These are phyloP conservation scores for Pichia nakasei DNA, from an alignment of 805 yeast genomes.

Conservation along the genomic window DNA sequence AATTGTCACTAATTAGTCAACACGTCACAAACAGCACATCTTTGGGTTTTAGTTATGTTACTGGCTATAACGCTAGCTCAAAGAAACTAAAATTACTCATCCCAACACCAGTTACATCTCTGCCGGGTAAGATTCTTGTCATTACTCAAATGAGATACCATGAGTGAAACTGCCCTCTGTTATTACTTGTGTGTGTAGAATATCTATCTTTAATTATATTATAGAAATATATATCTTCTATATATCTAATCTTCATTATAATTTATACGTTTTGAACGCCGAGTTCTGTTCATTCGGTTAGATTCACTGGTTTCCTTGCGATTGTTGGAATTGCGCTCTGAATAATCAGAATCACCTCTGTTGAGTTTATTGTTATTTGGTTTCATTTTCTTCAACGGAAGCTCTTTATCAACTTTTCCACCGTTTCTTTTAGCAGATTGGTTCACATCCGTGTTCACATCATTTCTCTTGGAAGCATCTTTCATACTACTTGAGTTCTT, in stretches of 20 bases:
- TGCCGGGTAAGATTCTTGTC: conserved; percentile 68
- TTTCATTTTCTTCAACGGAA: not conserved
- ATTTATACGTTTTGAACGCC: conserved; percentile 1
- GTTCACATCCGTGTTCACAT: no score
- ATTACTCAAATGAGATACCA: conserved; percentile 74
- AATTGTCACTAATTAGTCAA: conserved; percentile 8
- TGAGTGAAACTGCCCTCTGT: no score
- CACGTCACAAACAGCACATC: conserved; percentile 27
- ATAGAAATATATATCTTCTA: not conserved
- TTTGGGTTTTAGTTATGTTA: conserved; percentile 68
- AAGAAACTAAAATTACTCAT: conserved; percentile 60
- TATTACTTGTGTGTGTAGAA: not conserved
- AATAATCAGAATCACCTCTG: not conserved
- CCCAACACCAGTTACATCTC: conserved; percentile 74
- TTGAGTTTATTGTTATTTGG: not conserved
- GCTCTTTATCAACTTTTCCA: not conserved
- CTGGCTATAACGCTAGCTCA: conserved; percentile 56
- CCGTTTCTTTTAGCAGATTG: not conserved
- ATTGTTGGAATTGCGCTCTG: no score
- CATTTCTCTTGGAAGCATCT: no score
- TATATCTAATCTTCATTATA: conserved; percentile 3
- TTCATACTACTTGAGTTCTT: not conserved
- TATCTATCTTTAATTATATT: conserved; percentile 1
- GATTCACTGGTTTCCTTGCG: not conserved
- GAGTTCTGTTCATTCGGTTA: conserved; percentile 1